phyloP scores from a whole-genome alignment of 2,329 filamentous ascomycete genomes.

The Blastomyces emzantsi region DNA sequence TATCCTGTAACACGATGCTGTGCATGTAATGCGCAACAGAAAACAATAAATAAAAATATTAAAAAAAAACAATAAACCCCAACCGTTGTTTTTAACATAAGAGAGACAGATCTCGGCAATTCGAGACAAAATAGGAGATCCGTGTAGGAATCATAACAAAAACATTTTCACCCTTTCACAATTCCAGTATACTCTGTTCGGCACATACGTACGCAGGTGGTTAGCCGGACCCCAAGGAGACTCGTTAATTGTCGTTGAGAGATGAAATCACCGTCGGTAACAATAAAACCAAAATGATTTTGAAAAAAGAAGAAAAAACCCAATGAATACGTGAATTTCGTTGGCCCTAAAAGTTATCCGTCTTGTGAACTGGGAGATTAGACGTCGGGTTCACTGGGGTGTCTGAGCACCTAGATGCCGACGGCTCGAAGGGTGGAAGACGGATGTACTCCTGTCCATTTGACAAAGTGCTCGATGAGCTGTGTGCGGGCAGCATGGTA shows the following conservation, averaged over 20 bases:
- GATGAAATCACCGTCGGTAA: not conserved
- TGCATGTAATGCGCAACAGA: not conserved
- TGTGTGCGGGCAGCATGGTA: not conserved
- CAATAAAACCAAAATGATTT: not conserved
- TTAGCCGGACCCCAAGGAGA: not conserved
- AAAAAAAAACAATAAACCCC: not conserved
- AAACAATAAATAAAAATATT: not conserved
- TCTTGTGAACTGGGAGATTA: not conserved
- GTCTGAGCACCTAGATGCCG: not conserved
- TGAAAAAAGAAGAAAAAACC: not conserved
- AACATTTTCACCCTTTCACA: not conserved
- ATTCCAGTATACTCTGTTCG: not conserved
- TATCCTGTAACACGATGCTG: not conserved
- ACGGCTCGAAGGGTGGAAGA: not conserved
- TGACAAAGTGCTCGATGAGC: not conserved
- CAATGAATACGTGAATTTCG: not conserved
- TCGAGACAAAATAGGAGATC: not conserved
- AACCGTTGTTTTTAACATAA: not conserved
- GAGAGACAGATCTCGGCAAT: not conserved
- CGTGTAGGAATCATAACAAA: not conserved
- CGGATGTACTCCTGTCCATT: not conserved
- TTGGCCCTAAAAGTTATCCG: not conserved
- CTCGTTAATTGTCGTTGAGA: not conserved
- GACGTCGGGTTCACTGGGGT: not conserved
- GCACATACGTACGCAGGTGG: not conserved